A percentile compares a stretch with the other conserved stretches of the same genome.
Evolutionary conservation across 1,284 basidiomycete species (phyloP).

Genomic region (Tilletia indica): DNA sequence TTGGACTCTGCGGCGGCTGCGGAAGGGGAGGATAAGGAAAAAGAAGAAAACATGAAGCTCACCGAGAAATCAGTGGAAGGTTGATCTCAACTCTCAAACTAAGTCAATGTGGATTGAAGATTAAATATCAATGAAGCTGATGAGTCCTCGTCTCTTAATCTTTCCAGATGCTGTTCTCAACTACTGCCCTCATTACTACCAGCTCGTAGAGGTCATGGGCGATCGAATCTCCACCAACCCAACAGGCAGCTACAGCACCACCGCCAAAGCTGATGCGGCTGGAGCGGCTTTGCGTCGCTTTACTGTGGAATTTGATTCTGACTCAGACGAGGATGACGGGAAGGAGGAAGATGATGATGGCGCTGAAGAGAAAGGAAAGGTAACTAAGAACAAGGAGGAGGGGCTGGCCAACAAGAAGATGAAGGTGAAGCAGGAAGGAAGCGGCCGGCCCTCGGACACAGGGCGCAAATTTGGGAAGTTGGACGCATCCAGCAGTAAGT

Average conservation of each 20-base stretch:
- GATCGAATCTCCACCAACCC: constrained; percentile 1
- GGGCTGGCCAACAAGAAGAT: no score
- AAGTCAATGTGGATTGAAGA: no score
- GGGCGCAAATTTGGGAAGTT: not conserved
- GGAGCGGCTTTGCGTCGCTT: not conserved
- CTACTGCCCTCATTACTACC: not conserved
- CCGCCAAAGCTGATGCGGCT: not conserved
- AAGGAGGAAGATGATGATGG: no score
- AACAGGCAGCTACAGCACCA: constrained; percentile 1
- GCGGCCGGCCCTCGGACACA: not conserved
- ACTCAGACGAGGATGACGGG: no score
- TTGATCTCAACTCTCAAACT: no score
- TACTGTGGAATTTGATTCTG: no score
- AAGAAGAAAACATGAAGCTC: not conserved
- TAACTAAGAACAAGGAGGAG: no score
- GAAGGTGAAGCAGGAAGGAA: no score
- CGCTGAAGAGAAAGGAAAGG: no score
- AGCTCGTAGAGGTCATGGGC: not conserved
- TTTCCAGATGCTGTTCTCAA: not conserved
- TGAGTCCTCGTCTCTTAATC: no score
- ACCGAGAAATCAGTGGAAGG: not conserved
- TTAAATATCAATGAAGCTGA: no score
- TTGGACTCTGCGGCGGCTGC: not conserved
- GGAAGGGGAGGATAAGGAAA: not conserved
- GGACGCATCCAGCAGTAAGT: not conserved